Conservation (phyloP, 108 stramenopile species). For the Cyclotella sp. region DNA sequence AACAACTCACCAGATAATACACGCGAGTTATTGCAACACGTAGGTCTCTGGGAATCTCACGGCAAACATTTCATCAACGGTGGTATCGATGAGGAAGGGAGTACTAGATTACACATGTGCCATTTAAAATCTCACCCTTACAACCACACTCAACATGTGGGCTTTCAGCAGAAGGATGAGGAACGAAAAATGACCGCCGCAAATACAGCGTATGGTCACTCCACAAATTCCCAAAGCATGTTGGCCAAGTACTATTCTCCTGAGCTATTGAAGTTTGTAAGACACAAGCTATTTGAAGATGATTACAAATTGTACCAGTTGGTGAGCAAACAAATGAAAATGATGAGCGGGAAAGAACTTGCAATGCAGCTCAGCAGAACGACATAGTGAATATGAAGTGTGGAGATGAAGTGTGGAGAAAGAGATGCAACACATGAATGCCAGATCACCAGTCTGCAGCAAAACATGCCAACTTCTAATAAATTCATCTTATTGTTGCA, state of each 20-base stretch:
- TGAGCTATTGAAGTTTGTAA: conserved; percentile 32
- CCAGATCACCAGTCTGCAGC: too few species aligned
- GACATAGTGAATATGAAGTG: neutral
- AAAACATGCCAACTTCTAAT: too few species aligned
- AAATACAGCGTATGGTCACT: conserved; percentile 36
- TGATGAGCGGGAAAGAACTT: conserved; percentile 34
- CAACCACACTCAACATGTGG: conserved; percentile 11
- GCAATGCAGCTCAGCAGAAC: conserved; percentile 21
- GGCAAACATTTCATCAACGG: conserved; percentile 46
- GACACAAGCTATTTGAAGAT: conserved; percentile 27
- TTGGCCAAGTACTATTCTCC: conserved; percentile 35
- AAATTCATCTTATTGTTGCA: too few species aligned
- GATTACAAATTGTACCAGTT: conserved; percentile 29
- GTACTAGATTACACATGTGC: neutral
- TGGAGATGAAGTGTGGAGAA: too few species aligned
- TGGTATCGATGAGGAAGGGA: conserved; percentile 11
- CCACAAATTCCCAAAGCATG: conserved; percentile 28
- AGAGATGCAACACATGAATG: too few species aligned
- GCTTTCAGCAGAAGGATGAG: conserved; percentile 34
- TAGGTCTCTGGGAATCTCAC: conserved; percentile 61
- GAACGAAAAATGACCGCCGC: conserved; percentile 3
- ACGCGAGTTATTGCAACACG: conserved; percentile 47
- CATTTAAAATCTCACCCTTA: conserved; percentile 4
- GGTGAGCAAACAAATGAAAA: conserved; percentile 7
- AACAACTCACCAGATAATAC: conserved; percentile 51